A percentile compares a stretch with the other conserved stretches of the same genome.
Evolutionary conservation across 2,329 filamentous ascomycete species (phyloP).

Genomic region (Sporothrix protearum): DNA sequence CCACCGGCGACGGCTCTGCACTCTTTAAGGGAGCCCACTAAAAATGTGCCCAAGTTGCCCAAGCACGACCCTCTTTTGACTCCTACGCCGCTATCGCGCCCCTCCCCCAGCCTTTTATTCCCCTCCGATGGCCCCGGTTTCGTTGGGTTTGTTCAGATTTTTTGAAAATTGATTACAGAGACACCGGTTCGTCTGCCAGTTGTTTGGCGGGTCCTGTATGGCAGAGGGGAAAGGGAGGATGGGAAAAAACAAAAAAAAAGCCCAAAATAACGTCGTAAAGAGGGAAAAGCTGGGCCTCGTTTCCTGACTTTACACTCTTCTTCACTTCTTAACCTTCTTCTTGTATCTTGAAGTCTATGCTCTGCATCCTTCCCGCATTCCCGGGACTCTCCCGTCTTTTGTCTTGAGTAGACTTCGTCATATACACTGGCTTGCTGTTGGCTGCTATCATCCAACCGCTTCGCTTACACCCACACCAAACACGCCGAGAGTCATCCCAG

Average conservation of each 20-base stretch:
- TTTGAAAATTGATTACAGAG: background rate
- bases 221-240: background rate
- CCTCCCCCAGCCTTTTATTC: slow-evolving; percentile 9
- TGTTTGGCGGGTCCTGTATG: background rate
- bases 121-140: background rate
- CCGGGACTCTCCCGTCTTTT: background rate
- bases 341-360: background rate
- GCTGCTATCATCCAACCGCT: background rate
- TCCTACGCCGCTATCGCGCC: slow-evolving; percentile 10
- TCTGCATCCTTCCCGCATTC: background rate
- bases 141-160: background rate
- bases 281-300: background rate
- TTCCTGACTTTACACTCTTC: background rate
- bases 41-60: background rate
- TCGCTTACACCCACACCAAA: background rate
- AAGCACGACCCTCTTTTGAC: background rate
- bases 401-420: background rate
- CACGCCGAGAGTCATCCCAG: background rate
- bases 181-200: background rate
- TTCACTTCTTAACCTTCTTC: background rate
- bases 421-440: background rate
- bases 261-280: background rate
- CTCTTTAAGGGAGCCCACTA: background rate
- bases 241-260: background rate
- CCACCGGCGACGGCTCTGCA: background rate